Conservation (phyloP, 2,329 filamentous ascomycete genomes). For the Penicillium sp. region DNA sequence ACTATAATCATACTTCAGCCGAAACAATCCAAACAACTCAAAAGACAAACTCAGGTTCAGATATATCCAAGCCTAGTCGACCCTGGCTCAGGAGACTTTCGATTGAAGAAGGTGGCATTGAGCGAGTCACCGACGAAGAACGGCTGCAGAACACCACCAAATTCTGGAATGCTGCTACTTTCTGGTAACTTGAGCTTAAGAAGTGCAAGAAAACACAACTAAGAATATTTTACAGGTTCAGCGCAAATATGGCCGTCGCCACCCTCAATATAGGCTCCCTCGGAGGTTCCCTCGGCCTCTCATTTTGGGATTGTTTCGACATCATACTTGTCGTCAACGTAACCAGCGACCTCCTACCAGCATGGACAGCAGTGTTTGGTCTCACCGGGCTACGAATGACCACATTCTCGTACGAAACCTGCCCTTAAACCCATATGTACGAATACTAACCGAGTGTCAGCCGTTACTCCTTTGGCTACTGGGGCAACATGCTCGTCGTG, state of each 20-base stretch:
- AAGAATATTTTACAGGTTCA: conserved; percentile 30
- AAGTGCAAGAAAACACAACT: background rate
- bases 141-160: conserved; percentile 24
- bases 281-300: conserved; percentile 34
- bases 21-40: background rate
- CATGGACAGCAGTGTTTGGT: conserved; percentile 35
- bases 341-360: conserved; percentile 30
- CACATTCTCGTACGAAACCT: conserved; percentile 32
- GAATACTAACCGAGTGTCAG: conserved; percentile 8
- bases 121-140: conserved; percentile 25
- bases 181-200: conserved; percentile 2
- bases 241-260: conserved; percentile 42
- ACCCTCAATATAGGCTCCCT: conserved; percentile 37
- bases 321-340: conserved; percentile 40
- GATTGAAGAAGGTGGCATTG: conserved; percentile 26
- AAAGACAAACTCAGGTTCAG: background rate
- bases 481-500: conserved; percentile 41
- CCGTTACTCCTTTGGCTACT: conserved; percentile 43
- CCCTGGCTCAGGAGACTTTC: conserved; percentile 20
- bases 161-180: conserved; percentile 29
- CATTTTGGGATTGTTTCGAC: conserved; percentile 42
- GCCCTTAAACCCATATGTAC: background rate
- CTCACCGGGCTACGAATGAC: conserved; percentile 41
- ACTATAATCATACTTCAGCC: background rate
- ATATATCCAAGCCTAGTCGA: background rate